These are phyloP conservation scores for Cyberlindnera mrakii DNA, from an alignment of 805 yeast genomes.

Conservation along the genomic window DNA sequence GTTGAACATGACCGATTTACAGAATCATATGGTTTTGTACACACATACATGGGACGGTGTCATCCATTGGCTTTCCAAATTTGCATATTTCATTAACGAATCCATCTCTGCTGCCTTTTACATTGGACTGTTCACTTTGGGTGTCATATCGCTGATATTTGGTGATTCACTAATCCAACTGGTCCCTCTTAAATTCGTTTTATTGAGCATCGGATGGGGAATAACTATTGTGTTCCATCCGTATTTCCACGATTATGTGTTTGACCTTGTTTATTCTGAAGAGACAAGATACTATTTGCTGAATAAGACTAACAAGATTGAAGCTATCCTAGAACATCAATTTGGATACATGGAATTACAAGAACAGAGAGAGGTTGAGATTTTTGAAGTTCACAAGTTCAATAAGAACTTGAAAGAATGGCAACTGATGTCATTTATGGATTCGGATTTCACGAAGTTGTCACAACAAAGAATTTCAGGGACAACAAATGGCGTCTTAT, in stretches of 20 bases:
- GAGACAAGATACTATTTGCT: slow-evolving; percentile 52
- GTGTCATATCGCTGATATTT: slow-evolving; percentile 25
- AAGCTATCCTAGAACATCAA: slow-evolving; percentile 34
- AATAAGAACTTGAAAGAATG: slow-evolving; percentile 47
- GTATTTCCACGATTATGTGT: slow-evolving; percentile 36
- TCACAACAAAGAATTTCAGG: slow-evolving; percentile 28
- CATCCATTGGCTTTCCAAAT: slow-evolving; percentile 41
- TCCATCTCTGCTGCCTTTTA: slow-evolving; percentile 48
- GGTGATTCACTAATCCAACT: slow-evolving; percentile 22
- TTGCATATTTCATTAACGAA: slow-evolving; percentile 62
- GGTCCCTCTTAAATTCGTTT: slow-evolving; percentile 30
- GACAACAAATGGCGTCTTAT: neutral
- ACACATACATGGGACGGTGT: slow-evolving; percentile 56
- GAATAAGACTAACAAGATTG: slow-evolving; percentile 43
- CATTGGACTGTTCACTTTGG: slow-evolving; percentile 29
- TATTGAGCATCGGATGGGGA: slow-evolving; percentile 46
- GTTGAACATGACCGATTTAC: slow-evolving; percentile 75
- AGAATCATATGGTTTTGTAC: slow-evolving; percentile 69
- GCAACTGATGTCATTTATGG: slow-evolving; percentile 55
- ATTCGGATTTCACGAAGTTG: slow-evolving; percentile 47
- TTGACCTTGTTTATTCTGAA: slow-evolving; percentile 50
- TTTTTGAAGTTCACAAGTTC: slow-evolving; percentile 60
- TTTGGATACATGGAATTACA: slow-evolving; percentile 34
- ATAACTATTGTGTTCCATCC: slow-evolving; percentile 46
- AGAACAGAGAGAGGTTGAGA: slow-evolving; percentile 49